phyloP scores from a whole-genome alignment of 192 early-diverging fungal species.

The Backusella tuberculispora region DNA sequence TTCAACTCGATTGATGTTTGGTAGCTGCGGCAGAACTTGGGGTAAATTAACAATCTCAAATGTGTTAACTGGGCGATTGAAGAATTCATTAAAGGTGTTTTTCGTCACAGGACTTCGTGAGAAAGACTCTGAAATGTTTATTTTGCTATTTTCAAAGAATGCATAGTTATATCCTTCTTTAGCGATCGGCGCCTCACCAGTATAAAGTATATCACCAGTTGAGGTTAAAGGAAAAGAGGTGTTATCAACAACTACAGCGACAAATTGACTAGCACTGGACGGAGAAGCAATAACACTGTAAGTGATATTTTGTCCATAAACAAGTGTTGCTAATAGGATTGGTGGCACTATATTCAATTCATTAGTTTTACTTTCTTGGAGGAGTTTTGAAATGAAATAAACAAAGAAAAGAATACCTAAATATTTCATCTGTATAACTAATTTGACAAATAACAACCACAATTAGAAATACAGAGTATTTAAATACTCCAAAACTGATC shows the following conservation, averaged over 20 bases:
- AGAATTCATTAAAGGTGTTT: constrained; percentile 16
- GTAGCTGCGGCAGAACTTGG: background rate
- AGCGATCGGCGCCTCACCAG: constrained; percentile 16
- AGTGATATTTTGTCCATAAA: constrained; percentile 17
- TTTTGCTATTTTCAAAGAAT: background rate
- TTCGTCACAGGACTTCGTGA: background rate
- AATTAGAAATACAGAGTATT: background rate
- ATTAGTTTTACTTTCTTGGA: background rate
- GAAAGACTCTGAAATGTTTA: background rate
- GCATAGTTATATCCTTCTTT: constrained; percentile 3
- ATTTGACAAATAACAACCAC: background rate
- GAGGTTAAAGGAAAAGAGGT: background rate
- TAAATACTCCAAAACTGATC: background rate
- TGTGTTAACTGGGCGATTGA: background rate
- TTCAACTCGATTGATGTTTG: background rate
- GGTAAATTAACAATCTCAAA: background rate
- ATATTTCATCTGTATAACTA: background rate
- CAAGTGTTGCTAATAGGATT: background rate
- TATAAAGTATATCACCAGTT: background rate
- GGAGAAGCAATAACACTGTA: constrained; percentile 16
- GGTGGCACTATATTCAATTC: background rate
- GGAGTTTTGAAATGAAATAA: background rate
- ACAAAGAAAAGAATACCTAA: background rate
- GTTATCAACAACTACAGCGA: constrained; percentile 9
- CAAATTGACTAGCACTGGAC: background rate